phyloP scores from a whole-genome alignment of 768 basidiomycete genomes.

The Gyrodon lividus region DNA sequence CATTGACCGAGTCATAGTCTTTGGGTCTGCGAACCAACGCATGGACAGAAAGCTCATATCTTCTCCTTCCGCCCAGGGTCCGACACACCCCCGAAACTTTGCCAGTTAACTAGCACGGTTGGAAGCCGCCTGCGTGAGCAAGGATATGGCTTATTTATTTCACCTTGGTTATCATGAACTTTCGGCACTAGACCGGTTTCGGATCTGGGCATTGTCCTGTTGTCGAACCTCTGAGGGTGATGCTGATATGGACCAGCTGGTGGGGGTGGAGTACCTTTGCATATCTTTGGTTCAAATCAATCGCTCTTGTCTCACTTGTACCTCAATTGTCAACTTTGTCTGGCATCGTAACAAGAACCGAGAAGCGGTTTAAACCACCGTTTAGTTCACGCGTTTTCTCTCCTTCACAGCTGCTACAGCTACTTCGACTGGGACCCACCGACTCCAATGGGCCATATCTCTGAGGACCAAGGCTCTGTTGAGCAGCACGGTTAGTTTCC shows the following conservation, averaged over 20 bases:
- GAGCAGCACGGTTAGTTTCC: conserved; percentile 16
- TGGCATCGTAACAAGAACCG: conserved; percentile 31
- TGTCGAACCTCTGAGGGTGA: conserved; percentile 18
- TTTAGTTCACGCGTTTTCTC: not conserved
- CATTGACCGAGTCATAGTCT: conserved; percentile 2
- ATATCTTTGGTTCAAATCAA: conserved; percentile 8
- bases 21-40: conserved; percentile 4
- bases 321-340: conserved; percentile 35
- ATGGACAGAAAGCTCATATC: conserved; percentile 17
- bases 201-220: conserved; percentile 34
- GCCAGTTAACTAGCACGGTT: conserved; percentile 1
- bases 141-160: conserved; percentile 18
- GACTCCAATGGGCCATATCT: conserved; percentile 8
- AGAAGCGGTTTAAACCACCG: conserved; percentile 13
- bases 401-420: conserved; percentile 2
- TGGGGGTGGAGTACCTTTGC: conserved; percentile 14
- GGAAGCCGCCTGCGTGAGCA: conserved; percentile 13
- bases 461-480: conserved; percentile 13
- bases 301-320: conserved; percentile 21
- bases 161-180: conserved; percentile 10
- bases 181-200: conserved; percentile 38
- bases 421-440: conserved; percentile 9
- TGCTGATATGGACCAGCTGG: conserved; percentile 18
- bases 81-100: not conserved
- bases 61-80: conserved; percentile 17